These are phyloP conservation scores for Globisporangium rhizosaccharum DNA, from an alignment of 352 stramenopile species.

Conservation along the genomic window DNA sequence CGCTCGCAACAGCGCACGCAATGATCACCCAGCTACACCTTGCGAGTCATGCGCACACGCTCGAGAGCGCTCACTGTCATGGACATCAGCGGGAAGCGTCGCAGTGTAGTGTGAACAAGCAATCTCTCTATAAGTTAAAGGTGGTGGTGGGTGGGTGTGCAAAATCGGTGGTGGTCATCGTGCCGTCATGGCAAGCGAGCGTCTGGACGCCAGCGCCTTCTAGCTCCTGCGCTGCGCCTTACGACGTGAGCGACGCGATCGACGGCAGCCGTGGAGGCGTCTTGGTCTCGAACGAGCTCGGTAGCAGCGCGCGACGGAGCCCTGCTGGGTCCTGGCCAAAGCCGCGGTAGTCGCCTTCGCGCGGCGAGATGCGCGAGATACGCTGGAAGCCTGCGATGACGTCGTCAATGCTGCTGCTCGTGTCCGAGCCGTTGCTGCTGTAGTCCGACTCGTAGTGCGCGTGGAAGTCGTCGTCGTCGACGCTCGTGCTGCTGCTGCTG, in stretches of 20 bases:
- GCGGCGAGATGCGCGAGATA: conserved; percentile 14
- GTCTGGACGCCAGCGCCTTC: no score
- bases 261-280: conserved; percentile 6
- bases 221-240: no score
- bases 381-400: conserved; percentile 14
- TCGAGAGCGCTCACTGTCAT: no score
- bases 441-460: conserved; percentile 6
- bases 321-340: background rate
- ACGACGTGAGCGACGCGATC: conserved; percentile 12
- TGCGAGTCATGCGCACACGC: no score
- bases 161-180: background rate
- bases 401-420: conserved; percentile 9
- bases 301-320: conserved; percentile 4
- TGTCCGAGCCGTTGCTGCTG: conserved; percentile 11
- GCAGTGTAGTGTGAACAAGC: no score
- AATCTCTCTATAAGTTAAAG: background rate
- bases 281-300: conserved; percentile 9
- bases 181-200: no score
- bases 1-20: no score
- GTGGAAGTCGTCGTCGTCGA: background rate
- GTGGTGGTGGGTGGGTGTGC: background rate
- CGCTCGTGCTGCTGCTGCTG: background rate
- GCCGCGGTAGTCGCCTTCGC: conserved; percentile 5
- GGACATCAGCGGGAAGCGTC: no score
- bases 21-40: no score